phyloP scores from a whole-genome alignment of 2,329 filamentous ascomycete genomes.

The Ustulina deusta region DNA sequence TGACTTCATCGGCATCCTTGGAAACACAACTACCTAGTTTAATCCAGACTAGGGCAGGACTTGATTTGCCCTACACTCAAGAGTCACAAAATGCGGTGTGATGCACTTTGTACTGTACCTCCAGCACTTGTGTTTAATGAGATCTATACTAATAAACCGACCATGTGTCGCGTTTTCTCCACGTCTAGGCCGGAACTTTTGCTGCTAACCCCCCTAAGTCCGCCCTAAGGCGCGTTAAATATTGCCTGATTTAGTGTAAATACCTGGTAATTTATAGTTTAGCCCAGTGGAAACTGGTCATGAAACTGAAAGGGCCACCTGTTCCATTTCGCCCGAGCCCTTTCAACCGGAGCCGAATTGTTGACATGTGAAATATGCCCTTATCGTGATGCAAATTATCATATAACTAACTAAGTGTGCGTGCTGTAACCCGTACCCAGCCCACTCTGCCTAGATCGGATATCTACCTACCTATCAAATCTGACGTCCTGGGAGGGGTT shows the following conservation, averaged over 20 bases:
- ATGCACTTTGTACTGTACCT: constrained; percentile 27
- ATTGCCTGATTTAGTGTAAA: neutral
- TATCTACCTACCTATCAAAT: constrained; percentile 12
- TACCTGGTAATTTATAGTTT: neutral
- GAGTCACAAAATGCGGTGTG: constrained; percentile 38
- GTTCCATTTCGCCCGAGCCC: neutral
- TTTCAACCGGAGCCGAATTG: neutral
- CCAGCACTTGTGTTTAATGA: neutral
- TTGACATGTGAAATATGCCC: constrained; percentile 18
- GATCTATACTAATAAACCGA: neutral
- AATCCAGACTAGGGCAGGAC: constrained; percentile 16
- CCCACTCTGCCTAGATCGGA: constrained; percentile 25
- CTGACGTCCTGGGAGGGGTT: constrained; percentile 8
- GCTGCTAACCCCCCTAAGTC: neutral
- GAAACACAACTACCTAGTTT: constrained; percentile 10
- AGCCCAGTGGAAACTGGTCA: constrained; percentile 1
- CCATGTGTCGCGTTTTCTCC: constrained; percentile 10
- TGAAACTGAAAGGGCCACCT: neutral
- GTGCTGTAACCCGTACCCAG: constrained; percentile 26
- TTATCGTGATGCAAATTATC: too few species aligned
- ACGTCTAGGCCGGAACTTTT: neutral
- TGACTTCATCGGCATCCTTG: constrained; percentile 38
- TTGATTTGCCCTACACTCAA: constrained; percentile 11
- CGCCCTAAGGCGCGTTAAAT: neutral
- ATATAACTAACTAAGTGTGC: too few species aligned